These are phyloP conservation scores for Amanita jacksonii DNA, from an alignment of 768 basidiomycete genomes.

Conservation along the genomic window DNA sequence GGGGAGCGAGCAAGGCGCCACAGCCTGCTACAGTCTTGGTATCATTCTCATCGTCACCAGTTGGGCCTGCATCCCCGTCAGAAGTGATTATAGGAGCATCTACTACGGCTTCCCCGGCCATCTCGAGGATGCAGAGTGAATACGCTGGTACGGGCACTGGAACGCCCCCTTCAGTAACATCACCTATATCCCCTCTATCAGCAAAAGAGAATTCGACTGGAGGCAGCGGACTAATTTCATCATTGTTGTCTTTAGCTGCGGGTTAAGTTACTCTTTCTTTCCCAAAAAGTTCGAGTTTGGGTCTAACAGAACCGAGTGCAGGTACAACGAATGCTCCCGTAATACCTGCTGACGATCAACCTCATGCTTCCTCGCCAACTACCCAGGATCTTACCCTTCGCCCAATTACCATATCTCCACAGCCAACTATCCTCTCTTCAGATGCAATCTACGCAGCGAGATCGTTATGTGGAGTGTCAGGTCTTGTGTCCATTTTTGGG, in stretches of 20 bases:
- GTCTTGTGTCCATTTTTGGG: conserved; percentile 56
- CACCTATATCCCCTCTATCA: not conserved
- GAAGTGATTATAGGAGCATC: conserved; percentile 10
- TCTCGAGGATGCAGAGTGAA: conserved; percentile 54
- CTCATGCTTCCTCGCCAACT: not conserved
- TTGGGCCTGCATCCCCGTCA: no score
- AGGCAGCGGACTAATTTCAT: conserved; percentile 7
- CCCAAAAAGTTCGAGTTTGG: not conserved
- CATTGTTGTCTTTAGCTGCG: conserved; percentile 2
- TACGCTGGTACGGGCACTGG: conserved; percentile 13
- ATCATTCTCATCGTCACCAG: no score
- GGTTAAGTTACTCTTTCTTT: not conserved
- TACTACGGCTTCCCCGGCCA: conserved; percentile 36
- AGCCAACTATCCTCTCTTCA: not conserved
- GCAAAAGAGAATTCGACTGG: not conserved
- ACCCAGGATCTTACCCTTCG: no score
- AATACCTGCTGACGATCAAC: no score
- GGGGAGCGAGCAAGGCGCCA: not conserved
- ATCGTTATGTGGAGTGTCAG: conserved; percentile 50
- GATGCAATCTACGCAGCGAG: conserved; percentile 18
- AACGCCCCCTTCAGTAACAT: not conserved
- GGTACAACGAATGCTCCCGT: no score
- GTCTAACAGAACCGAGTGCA: not conserved
- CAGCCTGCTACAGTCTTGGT: not conserved
- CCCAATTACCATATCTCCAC: not conserved